Base-by-base conservation (phyloP, 192 early-diverging fungal species). In the Mortierella alpina region DNA sequence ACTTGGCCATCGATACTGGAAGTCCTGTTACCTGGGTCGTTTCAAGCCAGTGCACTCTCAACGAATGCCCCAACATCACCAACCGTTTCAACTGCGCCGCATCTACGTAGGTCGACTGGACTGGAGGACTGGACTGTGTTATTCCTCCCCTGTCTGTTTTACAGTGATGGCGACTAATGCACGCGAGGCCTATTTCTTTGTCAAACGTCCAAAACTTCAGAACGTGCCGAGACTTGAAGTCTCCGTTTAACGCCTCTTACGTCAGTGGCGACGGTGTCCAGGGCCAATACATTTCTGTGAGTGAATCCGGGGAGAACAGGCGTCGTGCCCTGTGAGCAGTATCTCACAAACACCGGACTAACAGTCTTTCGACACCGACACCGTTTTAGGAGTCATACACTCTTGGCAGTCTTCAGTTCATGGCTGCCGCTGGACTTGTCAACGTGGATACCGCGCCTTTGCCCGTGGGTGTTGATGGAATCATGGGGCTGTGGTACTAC, bases 1-100 rank as follows among this genome's bases (percentile, higher is more conserved):
- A 88, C 15, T 77, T 93, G 59, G 87, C 84, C 14, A 91, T 94
- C 44, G 93, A 94, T 68, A 94, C 93, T 0, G 93, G 93, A 6
- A 91, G 90, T 10, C 81, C 89, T 13, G 86, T 92, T 73, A 83
- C 92, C 54, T 94, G 93, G 91, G 51, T 88, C 6, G 74, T 85
- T 2, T 66, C 72, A 15, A 80, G 47, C n/a, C 50, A 49, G 4
- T 80, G 77, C 49, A 40, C 39, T 7, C 23, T 44, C 0, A 11
- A 50, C 0, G 23, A 17, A 0, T 80, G 70, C 17, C 48, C 13
- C 22, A 39, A 52, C 20, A 39, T 76, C n/a, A 47, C 63, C 23
- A 39, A 67, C 23, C 58, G 54, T 12, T 80, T 66, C 49, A 51
- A 66, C 22, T 67, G 64, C 14, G 44, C 48, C 23, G 20, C 70